Conservation (phyloP, 768 basidiomycete genomes). For the Boletus tomentosulus region DNA sequence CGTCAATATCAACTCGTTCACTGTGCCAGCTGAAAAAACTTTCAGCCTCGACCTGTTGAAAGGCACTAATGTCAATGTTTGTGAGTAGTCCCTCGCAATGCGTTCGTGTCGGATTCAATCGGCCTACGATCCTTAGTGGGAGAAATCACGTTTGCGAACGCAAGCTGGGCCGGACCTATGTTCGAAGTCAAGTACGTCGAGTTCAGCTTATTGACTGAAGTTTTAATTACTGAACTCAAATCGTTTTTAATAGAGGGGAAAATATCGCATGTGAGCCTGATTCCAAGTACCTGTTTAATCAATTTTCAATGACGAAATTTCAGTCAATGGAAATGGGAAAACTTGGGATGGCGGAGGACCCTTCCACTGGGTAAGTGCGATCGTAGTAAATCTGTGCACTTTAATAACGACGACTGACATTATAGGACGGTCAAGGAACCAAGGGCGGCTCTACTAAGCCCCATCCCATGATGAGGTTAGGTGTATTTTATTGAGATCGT, state of each 20-base stretch:
- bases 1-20: constrained; percentile 53
- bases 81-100: constrained; percentile 33
- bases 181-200: constrained; percentile 44
- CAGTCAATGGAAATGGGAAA: constrained; percentile 40
- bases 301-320: neutral
- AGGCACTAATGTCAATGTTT: constrained; percentile 55
- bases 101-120: neutral
- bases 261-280: constrained; percentile 44
- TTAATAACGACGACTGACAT: neutral
- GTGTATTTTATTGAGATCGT: neutral
- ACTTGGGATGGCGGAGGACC: constrained; percentile 41
- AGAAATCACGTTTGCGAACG: constrained; percentile 52
- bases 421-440: constrained; percentile 27
- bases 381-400: neutral
- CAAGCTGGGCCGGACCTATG: constrained; percentile 50
- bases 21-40: constrained; percentile 50
- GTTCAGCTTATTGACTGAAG: neutral
- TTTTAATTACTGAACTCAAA: neutral
- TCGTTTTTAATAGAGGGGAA: constrained; percentile 36
- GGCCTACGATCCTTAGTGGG: constrained; percentile 39
- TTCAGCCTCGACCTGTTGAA: constrained; percentile 43
- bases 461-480: constrained; percentile 39
- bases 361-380: constrained; percentile 38
- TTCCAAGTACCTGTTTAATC: neutral
- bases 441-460: constrained; percentile 19